Base-by-base conservation (phyloP, 176 grass and related monocot genomes). In the Musa beccarii region DNA sequence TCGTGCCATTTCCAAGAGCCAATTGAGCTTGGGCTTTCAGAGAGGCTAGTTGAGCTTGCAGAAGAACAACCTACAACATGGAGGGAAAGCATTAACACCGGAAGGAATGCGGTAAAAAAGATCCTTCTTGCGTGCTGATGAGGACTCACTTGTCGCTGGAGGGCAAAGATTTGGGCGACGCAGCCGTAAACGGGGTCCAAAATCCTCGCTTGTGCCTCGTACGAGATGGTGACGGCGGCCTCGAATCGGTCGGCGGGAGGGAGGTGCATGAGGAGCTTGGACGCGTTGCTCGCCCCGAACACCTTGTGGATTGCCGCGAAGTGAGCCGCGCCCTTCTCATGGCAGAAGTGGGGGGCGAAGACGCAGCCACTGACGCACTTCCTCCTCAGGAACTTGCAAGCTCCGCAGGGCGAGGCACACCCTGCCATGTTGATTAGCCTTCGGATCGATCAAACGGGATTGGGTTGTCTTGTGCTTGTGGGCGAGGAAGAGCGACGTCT, bases 261-360 rank as follows among this genome's bases (percentile, higher is more conserved):
- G 8, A 96, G 86, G 72, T 92, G 92, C 23, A 86, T 90, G 53
- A 96, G 89, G 43, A 96, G 83, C 84, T 91, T 96, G 20, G 92
- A 96, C 69, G 85, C 92, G 70, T 96, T 96, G 78, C 92, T 96
- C 52, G 92, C 92, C 63, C 92, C 92, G 63, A 96, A 96, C 52
- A 96, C 92, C 86, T 91, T 96, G 76, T 96, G 92, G 78, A 96
- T 89, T 72, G 92, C 89, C 64, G 89, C 86, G 76, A 96, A 96
- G 84, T 96, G 92, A 24, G 80, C 78, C 28, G 89, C 82, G 17
- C 89, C 92, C 79, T 96, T 89, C 78, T 96, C 92, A 61, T 96
- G 92, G 82, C 92, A 92, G 85, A 96, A 96, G 89, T 92, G 92
- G 3, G 92, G 92, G 59, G 92, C 92, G 79, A 96, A 92, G 0